Evolutionary conservation across 805 yeast genomes (phyloP).

Genomic region (Candida orba): DNA sequence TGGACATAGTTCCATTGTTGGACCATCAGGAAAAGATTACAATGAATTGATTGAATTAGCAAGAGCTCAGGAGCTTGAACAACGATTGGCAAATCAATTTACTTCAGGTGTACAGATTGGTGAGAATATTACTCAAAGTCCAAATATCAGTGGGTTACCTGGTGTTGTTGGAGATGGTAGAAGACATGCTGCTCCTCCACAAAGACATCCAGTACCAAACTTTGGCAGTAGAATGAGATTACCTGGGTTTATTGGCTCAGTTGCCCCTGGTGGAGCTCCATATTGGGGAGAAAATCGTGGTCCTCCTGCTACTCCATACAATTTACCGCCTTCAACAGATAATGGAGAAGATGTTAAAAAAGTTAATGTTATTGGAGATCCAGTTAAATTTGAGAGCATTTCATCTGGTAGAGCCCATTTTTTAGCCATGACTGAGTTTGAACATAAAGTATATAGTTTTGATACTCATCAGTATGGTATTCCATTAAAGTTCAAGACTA

Average conservation of each 20-base stretch:
- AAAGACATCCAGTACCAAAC: too few species aligned
- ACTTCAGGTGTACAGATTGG: not conserved
- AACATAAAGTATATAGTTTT: conserved; percentile 31
- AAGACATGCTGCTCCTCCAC: not conserved
- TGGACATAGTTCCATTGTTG: conserved; percentile 32
- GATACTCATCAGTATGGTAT: conserved; percentile 6
- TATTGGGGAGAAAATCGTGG: not conserved
- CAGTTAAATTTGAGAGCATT: conserved; percentile 36
- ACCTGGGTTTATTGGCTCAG: not conserved
- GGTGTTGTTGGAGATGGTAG: not conserved
- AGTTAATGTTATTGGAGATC: conserved; percentile 13
- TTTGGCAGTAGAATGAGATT: not conserved
- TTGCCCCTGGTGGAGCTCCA: too few species aligned
- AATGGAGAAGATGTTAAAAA: conserved; percentile 3
- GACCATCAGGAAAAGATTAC: conserved; percentile 32
- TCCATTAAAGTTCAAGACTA: conserved; percentile 12
- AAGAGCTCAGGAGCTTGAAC: conserved; percentile 8
- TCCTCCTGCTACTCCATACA: not conserved
- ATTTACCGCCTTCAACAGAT: not conserved
- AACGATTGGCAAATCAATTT: not conserved
- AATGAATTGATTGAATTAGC: conserved; percentile 13
- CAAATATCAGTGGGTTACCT: not conserved
- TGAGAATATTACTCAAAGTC: not conserved
- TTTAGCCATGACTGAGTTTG: conserved; percentile 44
- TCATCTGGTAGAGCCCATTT: conserved; percentile 62